Base-by-base conservation (phyloP, 192 early-diverging fungal genomes). In the Fimicolochytrium jonesii region DNA sequence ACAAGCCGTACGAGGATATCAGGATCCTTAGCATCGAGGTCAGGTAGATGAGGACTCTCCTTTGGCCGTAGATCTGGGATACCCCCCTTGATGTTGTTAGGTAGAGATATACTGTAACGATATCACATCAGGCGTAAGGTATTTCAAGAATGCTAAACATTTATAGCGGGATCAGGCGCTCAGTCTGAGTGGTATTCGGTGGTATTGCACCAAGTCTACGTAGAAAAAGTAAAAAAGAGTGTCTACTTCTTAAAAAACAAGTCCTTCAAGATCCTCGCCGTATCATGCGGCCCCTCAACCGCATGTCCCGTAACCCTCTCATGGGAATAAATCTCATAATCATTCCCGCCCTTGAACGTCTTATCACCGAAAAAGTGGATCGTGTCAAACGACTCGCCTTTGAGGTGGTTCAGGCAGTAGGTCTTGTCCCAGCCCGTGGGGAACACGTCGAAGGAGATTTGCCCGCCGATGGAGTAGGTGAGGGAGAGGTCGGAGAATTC, bases 291-390 rank as follows among this genome's bases (percentile, higher is more conserved):
- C 64, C 75, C 80, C 41, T 77, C 88, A 60, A 99, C 93, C 26
- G 85, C 44, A 70, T 99, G 96, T 34, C 96, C 96, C 26, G 71
- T 87, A 48, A 94, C 83, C 18, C 62, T 55, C 22, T 84, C 79
- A 73, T 97, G 87, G 42, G 48, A 73, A 71, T 89, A 99, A 71
- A 99, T 95, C 77, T 99, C 96, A 71, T 89, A 94, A 79, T 99
- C 96, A 72, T 99, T 99, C 56, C 96, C 96, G 36, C 96, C 96
- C 85, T 87, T 70, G 70, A 91, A 90, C 39, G 94, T 90, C 85
- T 99, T 99, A 78, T 99, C 96, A 52, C 96, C 96, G 77, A 99
- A 99, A 74, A 99, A 99, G 79, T 99, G 92, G 60, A 97, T 89
- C 11, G 72, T 87, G 42, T 81, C 85, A 77, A 99, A 97, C 43